Evolutionary conservation across 805 yeast species (phyloP).

Genomic region (Yarrowia hollandica): DNA sequence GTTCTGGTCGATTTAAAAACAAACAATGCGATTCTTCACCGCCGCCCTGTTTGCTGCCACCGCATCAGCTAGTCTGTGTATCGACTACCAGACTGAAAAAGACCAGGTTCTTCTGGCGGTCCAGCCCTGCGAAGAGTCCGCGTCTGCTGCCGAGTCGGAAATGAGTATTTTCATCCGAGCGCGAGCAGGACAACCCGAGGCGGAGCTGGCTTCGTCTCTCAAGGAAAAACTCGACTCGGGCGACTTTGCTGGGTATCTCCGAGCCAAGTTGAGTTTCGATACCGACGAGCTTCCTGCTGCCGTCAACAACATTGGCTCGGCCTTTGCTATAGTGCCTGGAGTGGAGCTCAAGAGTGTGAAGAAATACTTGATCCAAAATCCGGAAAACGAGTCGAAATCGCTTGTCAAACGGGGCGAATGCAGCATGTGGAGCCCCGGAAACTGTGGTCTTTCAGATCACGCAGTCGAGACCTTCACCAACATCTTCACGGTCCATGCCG

Average conservation of each 20-base stretch:
- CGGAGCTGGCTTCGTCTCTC: neutral
- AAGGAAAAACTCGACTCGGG: neutral
- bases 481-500: neutral
- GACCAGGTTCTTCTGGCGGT: slow-evolving; percentile 2
- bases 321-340: neutral
- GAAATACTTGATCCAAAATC: neutral
- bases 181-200: neutral
- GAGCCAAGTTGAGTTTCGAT: neutral
- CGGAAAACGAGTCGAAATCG: too few species aligned
- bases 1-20: too few species aligned
- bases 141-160: neutral
- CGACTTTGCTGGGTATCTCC: neutral
- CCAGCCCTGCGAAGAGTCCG: neutral
- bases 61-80: neutral
- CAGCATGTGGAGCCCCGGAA: neutral
- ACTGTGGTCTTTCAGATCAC: neutral
- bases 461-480: neutral
- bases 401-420: neutral
- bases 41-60: neutral
- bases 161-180: slow-evolving; percentile 16
- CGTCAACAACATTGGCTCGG: neutral
- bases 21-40: neutral
- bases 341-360: slow-evolving; percentile 8
- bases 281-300: neutral
- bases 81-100: neutral